Base-by-base conservation (phyloP, 75 land plant genomes). In the Pinus taeda region DNA sequence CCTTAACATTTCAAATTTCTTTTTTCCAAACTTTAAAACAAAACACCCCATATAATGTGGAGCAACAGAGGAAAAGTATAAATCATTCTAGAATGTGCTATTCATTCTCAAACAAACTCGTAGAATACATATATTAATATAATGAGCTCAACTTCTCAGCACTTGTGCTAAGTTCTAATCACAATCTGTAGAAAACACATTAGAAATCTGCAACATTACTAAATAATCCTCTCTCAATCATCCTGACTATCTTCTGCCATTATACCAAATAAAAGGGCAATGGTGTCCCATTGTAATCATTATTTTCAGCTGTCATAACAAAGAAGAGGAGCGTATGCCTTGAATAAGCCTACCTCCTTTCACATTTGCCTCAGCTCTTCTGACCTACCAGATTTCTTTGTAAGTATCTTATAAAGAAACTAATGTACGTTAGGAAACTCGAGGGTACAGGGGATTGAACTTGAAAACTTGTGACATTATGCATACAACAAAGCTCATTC, bases 131-230 rank as follows among this genome's bases (percentile, higher is more conserved):
- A 18, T 67, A 67, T 45, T 26, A 26, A 26, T 67, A 67, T 45
- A 39, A 67, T 67, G 39, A 39, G 45, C 45, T 67, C 71, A 39
- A 37, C 42, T 36, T 67, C 49, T 67, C 21, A 67, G 39, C 22
- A 6, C 36, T 39, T 18, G 6, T 7, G 36, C 26, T 26, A 26
- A 26, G 71, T 33, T 45, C 71, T 67, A 45, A 67, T 67, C 71
- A 67, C 36, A 67, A 67, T 67, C 71, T 67, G 71, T 67, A 45
- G 71, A n/a, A 66, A 67, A 20, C n/a, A 39, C 45, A 67, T 67
- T 49, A 67, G 71, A 36, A 67, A 67, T 39, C n/a, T 67, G 71
- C 71, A 18, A 36, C 36, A 26, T 26, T 26, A 26, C 26, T 26
- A 26, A 26, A 26, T 26, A 26, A 26, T 26, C 26, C 0, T 67